Base-by-base conservation (phyloP, 805 yeast genomes). In the Wickerhamia fluorescens region DNA sequence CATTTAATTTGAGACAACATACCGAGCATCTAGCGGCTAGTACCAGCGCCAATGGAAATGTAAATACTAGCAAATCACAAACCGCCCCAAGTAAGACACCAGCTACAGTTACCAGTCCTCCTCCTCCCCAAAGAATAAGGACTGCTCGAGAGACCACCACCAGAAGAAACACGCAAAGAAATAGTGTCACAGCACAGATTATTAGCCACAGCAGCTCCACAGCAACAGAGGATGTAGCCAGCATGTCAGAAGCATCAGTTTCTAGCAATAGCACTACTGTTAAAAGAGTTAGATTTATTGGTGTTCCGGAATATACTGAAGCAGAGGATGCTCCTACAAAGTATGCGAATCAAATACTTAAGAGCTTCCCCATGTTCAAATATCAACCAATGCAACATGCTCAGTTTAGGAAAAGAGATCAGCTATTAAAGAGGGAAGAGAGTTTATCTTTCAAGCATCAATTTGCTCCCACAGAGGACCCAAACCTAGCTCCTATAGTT, bases 321-420 rank as follows among this genome's bases (percentile, higher is more conserved):
- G 71, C 63, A 5, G 79, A 73, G 44, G 79, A 73, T 48, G 73
- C 71, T 1, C 78, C 78, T 1, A 56, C 73, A 7, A 50, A 47
- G 24, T 60, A 58, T 29, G 45, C 65, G 3, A 49, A 49, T 30
- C 45, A 49, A 14, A 54, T 64, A 9, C 37, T 64, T 17, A 56
- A 53, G 41, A 56, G 61, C 38, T 64, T 64, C 44, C 64, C 66
- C 0, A 51, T 53, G 12, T 56, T 61, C 34, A n/a, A n/a, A n/a
- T 20, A 29, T 5, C 31, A 25, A 23, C 43, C 43, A 1, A 30
- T 28, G 10, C 25, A 27, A 21, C 23, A 32, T 22, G 24, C 37
- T 10, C 34, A 29, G 6, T 46, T 51, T 33, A 53, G 47, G 38
- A 54, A 55, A 35, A 56, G 55, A 33, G 69, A 63, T 30, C 59